Conservation (phyloP, 176 grass and related monocot genomes). For the Aegilops longissima region DNA sequence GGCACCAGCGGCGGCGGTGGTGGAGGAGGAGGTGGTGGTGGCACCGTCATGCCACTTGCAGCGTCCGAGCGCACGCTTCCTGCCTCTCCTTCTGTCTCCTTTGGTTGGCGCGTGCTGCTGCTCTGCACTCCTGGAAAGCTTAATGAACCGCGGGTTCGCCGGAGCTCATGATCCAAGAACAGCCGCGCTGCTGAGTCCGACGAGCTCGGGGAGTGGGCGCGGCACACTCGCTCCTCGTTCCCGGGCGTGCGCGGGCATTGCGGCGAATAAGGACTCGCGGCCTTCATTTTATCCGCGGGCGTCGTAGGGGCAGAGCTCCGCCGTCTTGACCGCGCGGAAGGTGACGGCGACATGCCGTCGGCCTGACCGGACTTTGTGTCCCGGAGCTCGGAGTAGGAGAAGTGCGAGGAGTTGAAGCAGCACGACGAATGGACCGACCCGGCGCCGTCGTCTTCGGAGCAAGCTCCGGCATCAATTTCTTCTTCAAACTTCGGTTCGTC, state of each 20-base stretch:
- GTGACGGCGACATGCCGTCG: conserved; percentile 31
- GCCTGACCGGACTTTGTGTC: background rate
- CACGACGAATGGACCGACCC: conserved; percentile 76
- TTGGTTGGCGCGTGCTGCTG: background rate
- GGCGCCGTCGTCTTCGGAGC: conserved; percentile 51
- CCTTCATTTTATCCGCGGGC: conserved; percentile 23
- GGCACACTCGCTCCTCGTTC: conserved; percentile 8
- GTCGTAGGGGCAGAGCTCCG: conserved; percentile 33
- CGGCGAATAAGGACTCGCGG: conserved; percentile 1
- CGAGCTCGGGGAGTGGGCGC: conserved; percentile 24
- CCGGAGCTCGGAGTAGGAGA: conserved; percentile 49
- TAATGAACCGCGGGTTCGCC: background rate
- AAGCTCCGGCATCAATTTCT: conserved; percentile 15
- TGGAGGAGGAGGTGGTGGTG: conserved; percentile 17
- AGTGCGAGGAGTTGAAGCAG: conserved; percentile 51
- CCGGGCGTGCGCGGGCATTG: conserved; percentile 36
- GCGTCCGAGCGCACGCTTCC: background rate
- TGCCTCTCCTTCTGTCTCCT: conserved; percentile 6
- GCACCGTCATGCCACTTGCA: background rate
- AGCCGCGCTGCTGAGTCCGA: conserved; percentile 17
- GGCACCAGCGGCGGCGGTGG: conserved; percentile 32
- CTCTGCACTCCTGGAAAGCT: conserved; percentile 17
- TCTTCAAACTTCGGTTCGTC: conserved; percentile 20
- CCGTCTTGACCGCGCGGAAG: conserved; percentile 30
- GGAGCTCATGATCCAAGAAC: conserved; percentile 16